phyloP scores from a whole-genome alignment of 2,329 filamentous ascomycete genomes.

The Colletotrichum sp. region DNA sequence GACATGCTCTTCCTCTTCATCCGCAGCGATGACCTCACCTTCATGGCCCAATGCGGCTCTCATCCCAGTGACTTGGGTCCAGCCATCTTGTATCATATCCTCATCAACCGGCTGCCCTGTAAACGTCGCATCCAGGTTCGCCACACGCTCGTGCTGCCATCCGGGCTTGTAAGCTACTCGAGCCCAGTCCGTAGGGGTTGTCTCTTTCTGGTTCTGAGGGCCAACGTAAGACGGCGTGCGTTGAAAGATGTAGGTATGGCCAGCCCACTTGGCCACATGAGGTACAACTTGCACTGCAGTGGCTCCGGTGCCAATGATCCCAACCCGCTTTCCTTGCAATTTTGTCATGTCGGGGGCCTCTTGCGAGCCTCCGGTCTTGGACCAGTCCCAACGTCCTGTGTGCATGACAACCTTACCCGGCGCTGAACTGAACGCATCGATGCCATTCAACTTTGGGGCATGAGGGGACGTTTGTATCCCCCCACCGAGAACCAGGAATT shows the following conservation, averaged over 20 bases:
- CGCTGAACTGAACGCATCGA: conserved; percentile 24
- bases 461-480: conserved; percentile 34
- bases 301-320: conserved; percentile 54
- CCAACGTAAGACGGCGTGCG: conserved; percentile 52
- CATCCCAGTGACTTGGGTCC: neutral
- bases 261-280: conserved; percentile 47
- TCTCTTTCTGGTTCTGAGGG: conserved; percentile 40
- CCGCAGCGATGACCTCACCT: neutral
- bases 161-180: conserved; percentile 40
- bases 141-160: conserved; percentile 47
- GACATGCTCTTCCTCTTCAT: neutral
- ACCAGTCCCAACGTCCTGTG: conserved; percentile 50
- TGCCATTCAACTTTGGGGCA: conserved; percentile 45
- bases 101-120: neutral
- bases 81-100: neutral
- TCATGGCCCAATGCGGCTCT: neutral
- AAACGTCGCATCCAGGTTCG: neutral
- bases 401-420: conserved; percentile 37
- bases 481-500: conserved; percentile 41
- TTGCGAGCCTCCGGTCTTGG: conserved; percentile 42
- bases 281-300: conserved; percentile 51
- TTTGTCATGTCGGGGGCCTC: conserved; percentile 45
- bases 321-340: conserved; percentile 50
- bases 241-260: conserved; percentile 60
- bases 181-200: conserved; percentile 42